Percentiles rank a stretch among this genome's conserved stretches.
phyloP scores from a whole-genome alignment of 164 flowering plant genomes.

The Nymphaea colorata region DNA sequence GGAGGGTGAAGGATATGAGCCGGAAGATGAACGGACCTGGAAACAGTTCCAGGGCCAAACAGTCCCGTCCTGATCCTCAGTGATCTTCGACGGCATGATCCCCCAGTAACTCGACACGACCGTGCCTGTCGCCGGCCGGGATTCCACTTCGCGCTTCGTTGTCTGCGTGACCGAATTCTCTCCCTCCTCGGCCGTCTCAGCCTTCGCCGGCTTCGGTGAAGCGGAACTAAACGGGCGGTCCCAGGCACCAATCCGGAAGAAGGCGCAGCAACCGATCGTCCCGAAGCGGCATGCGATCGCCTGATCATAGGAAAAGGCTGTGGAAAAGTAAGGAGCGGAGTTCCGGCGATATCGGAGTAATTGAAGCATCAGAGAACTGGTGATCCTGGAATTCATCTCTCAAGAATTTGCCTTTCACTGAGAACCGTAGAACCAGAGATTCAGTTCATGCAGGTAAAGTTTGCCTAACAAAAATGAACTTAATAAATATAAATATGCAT shows the following conservation, averaged over 20 bases:
- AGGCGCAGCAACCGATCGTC: not conserved
- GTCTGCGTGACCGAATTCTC: conserved; percentile 9
- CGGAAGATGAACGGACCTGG: conserved; percentile 32
- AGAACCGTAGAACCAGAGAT: no score
- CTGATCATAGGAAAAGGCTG: not conserved
- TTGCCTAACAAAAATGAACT: no score
- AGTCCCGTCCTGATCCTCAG: conserved; percentile 59
- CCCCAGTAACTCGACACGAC: conserved; percentile 75
- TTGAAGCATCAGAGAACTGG: not conserved
- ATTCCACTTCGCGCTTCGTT: conserved; percentile 4
- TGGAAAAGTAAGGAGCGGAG: not conserved
- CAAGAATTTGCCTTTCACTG: not conserved
- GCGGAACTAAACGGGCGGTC: not conserved
- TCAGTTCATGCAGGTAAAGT: no score
- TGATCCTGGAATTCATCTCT: not conserved
- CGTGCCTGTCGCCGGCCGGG: conserved; percentile 6
- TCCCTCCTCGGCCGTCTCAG: not conserved
- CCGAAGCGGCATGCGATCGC: not conserved
- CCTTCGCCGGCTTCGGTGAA: not conserved
- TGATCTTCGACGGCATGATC: conserved; percentile 32
- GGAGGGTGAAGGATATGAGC: not conserved
- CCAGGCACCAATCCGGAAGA: not conserved
- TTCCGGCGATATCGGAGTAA: not conserved
- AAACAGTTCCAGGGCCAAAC: conserved; percentile 96
- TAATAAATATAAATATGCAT: no score